phyloP scores from a whole-genome alignment of 768 basidiomycete genomes.

The Suillus hirtellus region DNA sequence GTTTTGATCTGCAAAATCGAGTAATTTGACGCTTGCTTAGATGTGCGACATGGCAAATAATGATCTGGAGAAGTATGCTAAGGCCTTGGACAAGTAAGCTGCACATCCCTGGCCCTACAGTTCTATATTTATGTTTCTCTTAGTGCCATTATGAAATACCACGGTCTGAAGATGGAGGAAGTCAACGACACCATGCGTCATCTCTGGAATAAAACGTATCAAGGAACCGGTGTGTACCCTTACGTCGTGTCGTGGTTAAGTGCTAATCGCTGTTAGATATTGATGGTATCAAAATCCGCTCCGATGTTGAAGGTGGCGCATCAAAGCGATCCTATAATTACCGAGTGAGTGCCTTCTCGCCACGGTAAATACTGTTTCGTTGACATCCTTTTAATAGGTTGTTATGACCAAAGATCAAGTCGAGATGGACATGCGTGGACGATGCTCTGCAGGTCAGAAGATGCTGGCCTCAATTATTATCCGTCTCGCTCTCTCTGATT shows the following conservation, averaged over 20 bases:
- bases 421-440: slow-evolving; percentile 99
- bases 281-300: slow-evolving; percentile 93
- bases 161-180: slow-evolving; percentile 97
- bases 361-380: slow-evolving; percentile 10
- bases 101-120: not conserved
- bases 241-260: slow-evolving; percentile 12
- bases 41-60: slow-evolving; percentile 98
- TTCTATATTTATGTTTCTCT: slow-evolving; percentile 16
- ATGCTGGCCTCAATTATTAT: slow-evolving; percentile 99
- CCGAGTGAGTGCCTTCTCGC: slow-evolving; percentile 52
- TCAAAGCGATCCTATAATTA: slow-evolving; percentile 96
- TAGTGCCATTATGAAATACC: slow-evolving; percentile 99
- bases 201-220: slow-evolving; percentile 98
- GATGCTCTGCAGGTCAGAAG: slow-evolving; percentile 98
- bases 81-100: slow-evolving; percentile 91
- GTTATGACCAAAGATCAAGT: slow-evolving; percentile 99
- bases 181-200: slow-evolving; percentile 98
- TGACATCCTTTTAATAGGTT: slow-evolving; percentile 53
- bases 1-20: not conserved
- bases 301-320: slow-evolving; percentile 89
- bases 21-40: slow-evolving; percentile 38
- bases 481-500: slow-evolving; percentile 93
- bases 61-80: slow-evolving; percentile 96
- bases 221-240: slow-evolving; percentile 79
- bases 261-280: slow-evolving; percentile 65